phyloP scores from a whole-genome alignment of 768 basidiomycete species.

The Tricholoma hemisulphureum region DNA sequence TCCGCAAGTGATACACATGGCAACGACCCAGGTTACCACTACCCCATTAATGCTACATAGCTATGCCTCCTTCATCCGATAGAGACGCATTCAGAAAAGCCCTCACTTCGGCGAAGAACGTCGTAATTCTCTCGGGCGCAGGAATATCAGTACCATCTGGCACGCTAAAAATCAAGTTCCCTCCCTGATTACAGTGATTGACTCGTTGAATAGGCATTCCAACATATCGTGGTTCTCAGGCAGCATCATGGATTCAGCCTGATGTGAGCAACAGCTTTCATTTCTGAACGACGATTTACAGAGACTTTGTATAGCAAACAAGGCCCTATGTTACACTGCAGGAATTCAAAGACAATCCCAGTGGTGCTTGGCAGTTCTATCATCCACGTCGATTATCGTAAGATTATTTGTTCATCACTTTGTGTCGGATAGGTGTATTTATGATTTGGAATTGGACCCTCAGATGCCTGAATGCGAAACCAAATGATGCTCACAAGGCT shows the following conservation, averaged over 20 bases:
- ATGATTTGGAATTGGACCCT: neutral
- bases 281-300: neutral
- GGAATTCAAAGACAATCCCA: constrained; percentile 40
- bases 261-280: neutral
- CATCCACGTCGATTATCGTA: constrained; percentile 44
- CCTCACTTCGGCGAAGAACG: constrained; percentile 28
- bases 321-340: constrained; percentile 33
- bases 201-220: constrained; percentile 7
- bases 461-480: constrained; percentile 36
- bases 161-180: constrained; percentile 21
- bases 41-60: no score
- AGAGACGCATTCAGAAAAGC: constrained; percentile 15
- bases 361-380: constrained; percentile 45
- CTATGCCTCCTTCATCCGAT: constrained; percentile 21
- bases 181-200: neutral
- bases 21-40: no score
- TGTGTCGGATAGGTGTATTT: neutral
- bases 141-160: constrained; percentile 67
- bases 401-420: constrained; percentile 9
- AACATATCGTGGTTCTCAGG: constrained; percentile 9
- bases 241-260: neutral
- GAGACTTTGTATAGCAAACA: constrained; percentile 9
- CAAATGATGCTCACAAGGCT: constrained; percentile 45
- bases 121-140: constrained; percentile 50
- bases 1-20: no score